Conservation (phyloP, 1,139 yeast genomes). For the Pichia sp. region DNA sequence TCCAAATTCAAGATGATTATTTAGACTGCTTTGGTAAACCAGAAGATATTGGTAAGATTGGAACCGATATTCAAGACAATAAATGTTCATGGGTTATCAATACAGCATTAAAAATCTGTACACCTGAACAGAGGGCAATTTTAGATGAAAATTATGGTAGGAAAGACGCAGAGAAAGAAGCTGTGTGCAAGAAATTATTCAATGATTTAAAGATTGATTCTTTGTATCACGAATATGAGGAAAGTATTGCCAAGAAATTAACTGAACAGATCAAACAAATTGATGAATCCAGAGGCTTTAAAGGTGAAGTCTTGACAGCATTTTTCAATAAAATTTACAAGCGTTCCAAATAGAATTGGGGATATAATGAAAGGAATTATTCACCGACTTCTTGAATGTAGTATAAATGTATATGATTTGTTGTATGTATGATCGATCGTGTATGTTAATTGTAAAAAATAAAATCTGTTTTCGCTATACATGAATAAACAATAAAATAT, state of each 20-base stretch:
- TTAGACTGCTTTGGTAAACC: constrained; percentile 98
- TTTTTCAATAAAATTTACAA: constrained; percentile 91
- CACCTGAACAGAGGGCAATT: constrained; percentile 71
- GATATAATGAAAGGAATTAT: too few relatives aligned
- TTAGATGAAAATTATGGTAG: constrained; percentile 88
- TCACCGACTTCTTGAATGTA: not conserved
- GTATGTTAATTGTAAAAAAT: not conserved
- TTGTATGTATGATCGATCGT: too few relatives aligned
- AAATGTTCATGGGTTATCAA: constrained; percentile 98
- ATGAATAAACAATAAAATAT: not conserved
- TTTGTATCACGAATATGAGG: constrained; percentile 77
- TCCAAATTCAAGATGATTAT: constrained; percentile 97
- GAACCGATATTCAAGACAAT: constrained; percentile 97
- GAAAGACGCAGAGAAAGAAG: constrained; percentile 66
- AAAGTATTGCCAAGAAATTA: constrained; percentile 59
- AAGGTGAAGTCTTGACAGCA: constrained; percentile 70
- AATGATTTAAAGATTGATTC: constrained; percentile 63
- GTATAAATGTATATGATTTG: not conserved
- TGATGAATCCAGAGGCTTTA: constrained; percentile 91
- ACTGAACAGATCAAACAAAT: constrained; percentile 54
- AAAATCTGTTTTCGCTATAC: not conserved
- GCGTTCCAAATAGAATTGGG: constrained; percentile 64
- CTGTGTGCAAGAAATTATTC: constrained; percentile 66
- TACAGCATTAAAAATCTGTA: constrained; percentile 76
- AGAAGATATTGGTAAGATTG: constrained; percentile 95